A percentile compares a stretch with the other conserved stretches of the same genome.
These are phyloP conservation scores for Metschnikowia gruessii DNA, from an alignment of 805 yeast species.

Conservation along the genomic window DNA sequence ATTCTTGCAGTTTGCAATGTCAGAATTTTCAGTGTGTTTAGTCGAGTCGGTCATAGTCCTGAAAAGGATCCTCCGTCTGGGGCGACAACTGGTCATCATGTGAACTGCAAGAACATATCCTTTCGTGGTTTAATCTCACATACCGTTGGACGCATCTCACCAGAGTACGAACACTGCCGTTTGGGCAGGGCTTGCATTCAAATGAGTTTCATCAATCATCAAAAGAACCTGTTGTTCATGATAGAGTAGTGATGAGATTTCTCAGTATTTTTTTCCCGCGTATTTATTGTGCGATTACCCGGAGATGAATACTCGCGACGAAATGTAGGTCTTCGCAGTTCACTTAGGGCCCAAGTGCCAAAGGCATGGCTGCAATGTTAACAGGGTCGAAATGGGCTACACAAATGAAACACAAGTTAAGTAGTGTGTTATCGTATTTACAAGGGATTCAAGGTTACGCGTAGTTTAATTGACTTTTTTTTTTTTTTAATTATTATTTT, in stretches of 20 bases:
- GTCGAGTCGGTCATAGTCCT: slow-evolving; percentile 71
- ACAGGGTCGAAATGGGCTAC: too few species aligned
- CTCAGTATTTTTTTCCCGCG: not conserved
- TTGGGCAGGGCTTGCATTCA: slow-evolving; percentile 3
- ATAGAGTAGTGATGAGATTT: not conserved
- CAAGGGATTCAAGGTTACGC: too few species aligned
- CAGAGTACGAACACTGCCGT: slow-evolving; percentile 5
- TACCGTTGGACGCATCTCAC: slow-evolving; percentile 15
- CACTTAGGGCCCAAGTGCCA: not conserved
- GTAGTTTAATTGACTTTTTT: too few species aligned
- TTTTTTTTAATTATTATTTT: too few species aligned
- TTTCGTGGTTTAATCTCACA: slow-evolving; percentile 6
- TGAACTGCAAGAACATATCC: slow-evolving; percentile 7
- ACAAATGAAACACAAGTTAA: too few species aligned
- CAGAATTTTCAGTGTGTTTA: slow-evolving; percentile 69
- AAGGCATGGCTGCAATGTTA: not conserved
- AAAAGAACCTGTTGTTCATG: not conserved
- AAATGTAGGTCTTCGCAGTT: not conserved
- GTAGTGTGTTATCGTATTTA: too few species aligned
- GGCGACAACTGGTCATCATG: slow-evolving; percentile 73
- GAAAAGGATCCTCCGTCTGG: slow-evolving; percentile 65
- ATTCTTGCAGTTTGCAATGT: slow-evolving; percentile 17
- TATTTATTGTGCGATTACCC: slow-evolving; percentile 11
- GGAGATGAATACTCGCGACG: slow-evolving; percentile 1
- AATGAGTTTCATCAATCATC: not conserved